Evolutionary conservation across 768 basidiomycete species (phyloP).

Genomic region (Hericium rajendrae): DNA sequence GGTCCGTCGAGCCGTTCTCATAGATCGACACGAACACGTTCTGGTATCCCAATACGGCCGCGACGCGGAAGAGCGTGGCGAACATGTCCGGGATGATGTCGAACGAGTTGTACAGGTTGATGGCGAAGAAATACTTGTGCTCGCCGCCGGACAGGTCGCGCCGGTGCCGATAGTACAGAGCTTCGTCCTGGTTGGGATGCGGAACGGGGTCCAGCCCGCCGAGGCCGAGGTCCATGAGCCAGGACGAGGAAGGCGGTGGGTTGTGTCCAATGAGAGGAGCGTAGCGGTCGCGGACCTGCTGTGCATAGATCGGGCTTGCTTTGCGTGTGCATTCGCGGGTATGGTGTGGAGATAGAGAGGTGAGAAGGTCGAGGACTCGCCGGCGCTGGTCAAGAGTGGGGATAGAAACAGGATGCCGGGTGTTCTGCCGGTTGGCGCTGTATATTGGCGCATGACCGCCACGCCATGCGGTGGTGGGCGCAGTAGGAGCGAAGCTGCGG

Average conservation of each 20-base stretch:
- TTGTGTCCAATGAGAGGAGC: constrained; percentile 73
- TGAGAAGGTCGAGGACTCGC: constrained; percentile 80
- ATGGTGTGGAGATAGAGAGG: constrained; percentile 82
- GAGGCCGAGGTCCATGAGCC: constrained; percentile 48
- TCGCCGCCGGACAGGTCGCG: constrained; percentile 36
- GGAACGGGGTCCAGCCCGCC: constrained; percentile 15
- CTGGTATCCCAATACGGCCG: constrained; percentile 88
- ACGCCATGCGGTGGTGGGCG: constrained; percentile 33
- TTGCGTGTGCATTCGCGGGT: constrained; percentile 86
- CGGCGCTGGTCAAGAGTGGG: constrained; percentile 79
- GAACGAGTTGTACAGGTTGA: constrained; percentile 99
- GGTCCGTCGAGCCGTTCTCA: constrained; percentile 98
- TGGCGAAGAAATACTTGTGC: constrained; percentile 99
- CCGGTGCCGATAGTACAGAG: constrained; percentile 23
- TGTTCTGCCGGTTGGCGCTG: constrained; percentile 33
- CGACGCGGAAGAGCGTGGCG: constrained; percentile 89
- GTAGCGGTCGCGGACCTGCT: constrained; percentile 84
- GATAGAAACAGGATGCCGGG: constrained; percentile 54
- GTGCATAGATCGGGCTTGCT: constrained; percentile 74
- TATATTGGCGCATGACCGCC: constrained; percentile 41
- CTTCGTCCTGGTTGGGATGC: constrained; percentile 33
- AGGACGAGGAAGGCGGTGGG: constrained; percentile 45
- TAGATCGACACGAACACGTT: constrained; percentile 98
- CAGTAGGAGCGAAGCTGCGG: constrained; percentile 29
- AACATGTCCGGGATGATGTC: constrained; percentile 97